Base-by-base conservation (phyloP, 2,329 filamentous ascomycete genomes). In the Calonectria pseudoturangicola region DNA sequence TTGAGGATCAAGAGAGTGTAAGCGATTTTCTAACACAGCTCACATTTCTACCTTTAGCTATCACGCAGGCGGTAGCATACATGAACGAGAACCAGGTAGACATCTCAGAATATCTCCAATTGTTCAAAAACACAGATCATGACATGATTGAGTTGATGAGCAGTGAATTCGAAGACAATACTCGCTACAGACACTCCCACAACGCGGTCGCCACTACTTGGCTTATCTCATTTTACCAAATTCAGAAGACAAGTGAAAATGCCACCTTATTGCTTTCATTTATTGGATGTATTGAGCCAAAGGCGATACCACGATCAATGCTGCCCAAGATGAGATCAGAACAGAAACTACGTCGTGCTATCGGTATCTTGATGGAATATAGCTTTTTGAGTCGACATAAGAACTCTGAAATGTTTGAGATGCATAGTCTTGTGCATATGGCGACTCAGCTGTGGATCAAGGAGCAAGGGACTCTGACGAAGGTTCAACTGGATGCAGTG, bases 181-280 rank as follows among this genome's bases (percentile, higher is more conserved):
- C 70, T 1, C 43, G 63, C 2, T 79, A 81, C 27, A 83, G 85
- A 68, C 73, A 66, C 3, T 78, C 83, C 4, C 81, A 81, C 47
- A 82, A 84, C 36, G 79, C 84, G 1, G 77, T 87, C 2, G 83
- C 82, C 7, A 81, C 80, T 0, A 86, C 86, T 1, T 85, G 84
- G 82, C 64, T 85, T 0, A 78, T 87, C 6, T 87, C 86, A 0
- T 85, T 88, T 18, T 72, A 85, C 6, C 80, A 84, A 36, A 84
- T 87, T 9, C 76, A 74, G 3, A 66, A 70, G 13, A 66, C 39
- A 0, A 74, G 85, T 60, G 7, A 63, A 3, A 36, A 75, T 8
- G 86, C 86, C 2, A 83, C 82, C 45, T 66, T 83, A 0, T 72
- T 85, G 43, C 77, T 89, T 0, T 81, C 79, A 0, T 85, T 86